A percentile compares a stretch with the other conserved stretches of the same genome.
Evolutionary conservation across 2,329 filamentous ascomycete genomes (phyloP).

Genomic region (Aspergillus aculeatus): DNA sequence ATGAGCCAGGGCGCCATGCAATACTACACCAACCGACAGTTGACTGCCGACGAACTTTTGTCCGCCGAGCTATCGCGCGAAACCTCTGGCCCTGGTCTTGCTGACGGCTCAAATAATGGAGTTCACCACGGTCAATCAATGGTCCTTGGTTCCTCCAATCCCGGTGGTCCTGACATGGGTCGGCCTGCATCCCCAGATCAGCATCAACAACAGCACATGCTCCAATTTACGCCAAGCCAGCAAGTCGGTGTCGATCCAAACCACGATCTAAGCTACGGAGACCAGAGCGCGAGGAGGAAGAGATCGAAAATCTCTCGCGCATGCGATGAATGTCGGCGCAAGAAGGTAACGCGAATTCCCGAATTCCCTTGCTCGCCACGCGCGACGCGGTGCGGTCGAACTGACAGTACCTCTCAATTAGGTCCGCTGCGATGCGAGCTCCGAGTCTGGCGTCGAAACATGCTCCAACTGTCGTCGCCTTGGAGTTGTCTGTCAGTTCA

Average conservation of each 20-base stretch:
- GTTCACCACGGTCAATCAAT: slow-evolving; percentile 43
- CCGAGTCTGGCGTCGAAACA: slow-evolving; percentile 68
- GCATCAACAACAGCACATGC: slow-evolving; percentile 41
- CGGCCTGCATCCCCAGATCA: slow-evolving; percentile 40
- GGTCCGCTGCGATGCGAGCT: slow-evolving; percentile 81
- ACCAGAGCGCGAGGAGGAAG: slow-evolving; percentile 68
- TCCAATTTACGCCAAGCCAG: slow-evolving; percentile 44
- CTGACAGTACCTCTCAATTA: slow-evolving; percentile 30
- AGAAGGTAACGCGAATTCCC: slow-evolving; percentile 57
- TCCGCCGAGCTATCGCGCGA: slow-evolving; percentile 49
- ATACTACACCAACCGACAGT: slow-evolving; percentile 45
- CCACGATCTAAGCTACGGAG: slow-evolving; percentile 53
- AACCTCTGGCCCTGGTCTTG: slow-evolving; percentile 46
- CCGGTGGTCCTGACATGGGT: slow-evolving; percentile 36
- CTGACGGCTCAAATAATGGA: slow-evolving; percentile 38
- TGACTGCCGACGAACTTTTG: slow-evolving; percentile 49
- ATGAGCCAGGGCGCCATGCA: slow-evolving; percentile 45
- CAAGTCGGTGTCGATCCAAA: slow-evolving; percentile 47
- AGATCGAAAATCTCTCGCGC: slow-evolving; percentile 83
- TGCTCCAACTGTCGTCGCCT: slow-evolving; percentile 81
- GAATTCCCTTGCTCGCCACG: slow-evolving; percentile 17
- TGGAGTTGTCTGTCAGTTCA: slow-evolving; percentile 77
- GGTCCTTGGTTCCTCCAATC: slow-evolving; percentile 39
- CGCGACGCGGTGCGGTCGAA: slow-evolving; percentile 16
- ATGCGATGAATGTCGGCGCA: slow-evolving; percentile 84